Conservation (phyloP, 2,329 filamentous ascomycete species). For the Penicillium vulpinum region DNA sequence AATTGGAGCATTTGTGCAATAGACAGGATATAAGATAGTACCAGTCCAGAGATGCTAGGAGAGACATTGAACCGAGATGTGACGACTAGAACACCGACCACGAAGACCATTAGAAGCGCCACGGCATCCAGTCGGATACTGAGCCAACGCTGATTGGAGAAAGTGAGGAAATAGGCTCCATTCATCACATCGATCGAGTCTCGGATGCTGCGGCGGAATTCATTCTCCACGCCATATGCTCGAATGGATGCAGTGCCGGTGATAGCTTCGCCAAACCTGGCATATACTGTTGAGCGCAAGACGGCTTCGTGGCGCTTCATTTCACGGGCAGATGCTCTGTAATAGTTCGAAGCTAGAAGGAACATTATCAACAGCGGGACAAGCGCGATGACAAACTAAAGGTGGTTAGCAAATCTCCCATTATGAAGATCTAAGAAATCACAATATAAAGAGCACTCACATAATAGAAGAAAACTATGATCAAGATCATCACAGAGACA, state of each 20-base stretch:
- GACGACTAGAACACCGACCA: conserved; percentile 84
- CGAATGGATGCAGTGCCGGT: conserved; percentile 75
- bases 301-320: conserved; percentile 93
- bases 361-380: conserved; percentile 73
- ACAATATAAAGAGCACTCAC: conserved; percentile 26
- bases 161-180: conserved; percentile 89
- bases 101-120: conserved; percentile 81
- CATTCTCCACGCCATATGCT: conserved; percentile 78
- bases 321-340: conserved; percentile 85
- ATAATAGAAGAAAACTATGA: conserved; percentile 94
- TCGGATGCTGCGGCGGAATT: conserved; percentile 70
- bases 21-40: conserved; percentile 87
- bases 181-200: conserved; percentile 86
- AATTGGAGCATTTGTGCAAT: conserved; percentile 97
- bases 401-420: background rate
- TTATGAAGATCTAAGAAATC: background rate
- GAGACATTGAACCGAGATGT: conserved; percentile 83
- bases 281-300: conserved; percentile 82
- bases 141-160: conserved; percentile 93
- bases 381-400: conserved; percentile 66
- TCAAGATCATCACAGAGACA: conserved; percentile 78
- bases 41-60: conserved; percentile 81
- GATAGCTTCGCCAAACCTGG: conserved; percentile 86
- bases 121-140: conserved; percentile 81
- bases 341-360: conserved; percentile 80